A percentile compares a stretch with the other conserved stretches of the same genome.
Conservation (phyloP, 2,329 filamentous ascomycete genomes). For the Colletotrichum sp. region DNA sequence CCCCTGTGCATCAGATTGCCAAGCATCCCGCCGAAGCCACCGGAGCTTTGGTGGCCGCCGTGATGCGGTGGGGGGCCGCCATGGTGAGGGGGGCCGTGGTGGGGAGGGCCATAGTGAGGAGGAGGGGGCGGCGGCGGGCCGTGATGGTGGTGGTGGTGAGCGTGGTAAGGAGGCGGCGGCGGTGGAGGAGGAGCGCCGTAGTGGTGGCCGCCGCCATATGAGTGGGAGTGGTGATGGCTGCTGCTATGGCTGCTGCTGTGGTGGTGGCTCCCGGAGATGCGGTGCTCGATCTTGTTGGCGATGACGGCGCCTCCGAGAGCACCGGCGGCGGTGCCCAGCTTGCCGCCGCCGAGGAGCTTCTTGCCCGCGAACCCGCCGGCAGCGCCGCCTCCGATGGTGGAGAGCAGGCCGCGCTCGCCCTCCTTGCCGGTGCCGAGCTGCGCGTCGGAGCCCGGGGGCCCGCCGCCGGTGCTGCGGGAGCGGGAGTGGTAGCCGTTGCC, state of each 20-base stretch:
- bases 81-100: conserved; percentile 8
- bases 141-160: conserved; percentile 23
- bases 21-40: conserved; percentile 27
- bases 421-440: conserved; percentile 28
- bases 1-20: conserved; percentile 18
- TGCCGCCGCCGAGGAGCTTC: conserved; percentile 59
- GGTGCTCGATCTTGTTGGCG: conserved; percentile 56
- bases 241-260: not conserved
- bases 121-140: not conserved
- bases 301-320: conserved; percentile 59
- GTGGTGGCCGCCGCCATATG: not conserved
- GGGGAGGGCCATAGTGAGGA: not conserved
- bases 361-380: conserved; percentile 59
- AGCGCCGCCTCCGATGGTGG: conserved; percentile 57
- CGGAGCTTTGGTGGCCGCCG: conserved; percentile 17
- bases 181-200: conserved; percentile 20
- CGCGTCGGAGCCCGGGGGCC: conserved; percentile 17
- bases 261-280: conserved; percentile 35
- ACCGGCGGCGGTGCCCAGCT: conserved; percentile 57
- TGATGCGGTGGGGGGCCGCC: not conserved
- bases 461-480: not conserved
- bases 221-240: not conserved
- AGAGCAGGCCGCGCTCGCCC: conserved; percentile 60
- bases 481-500: conserved; percentile 10
- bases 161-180: not conserved